Conservation (phyloP, 192 early-diverging fungal species). For the Podila epigama region DNA sequence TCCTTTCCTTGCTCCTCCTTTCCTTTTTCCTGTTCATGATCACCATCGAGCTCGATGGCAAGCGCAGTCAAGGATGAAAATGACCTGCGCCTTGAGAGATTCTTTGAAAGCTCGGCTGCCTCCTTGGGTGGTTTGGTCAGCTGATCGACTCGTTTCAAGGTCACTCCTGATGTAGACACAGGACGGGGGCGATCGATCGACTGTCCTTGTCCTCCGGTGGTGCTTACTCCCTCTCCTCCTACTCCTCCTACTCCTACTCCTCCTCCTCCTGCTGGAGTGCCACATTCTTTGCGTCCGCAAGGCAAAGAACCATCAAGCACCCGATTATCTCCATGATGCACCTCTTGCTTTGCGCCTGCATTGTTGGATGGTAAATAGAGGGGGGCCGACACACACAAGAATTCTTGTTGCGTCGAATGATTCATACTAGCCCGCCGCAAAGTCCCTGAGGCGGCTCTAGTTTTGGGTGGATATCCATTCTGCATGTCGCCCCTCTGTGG, state of each 20-base stretch:
- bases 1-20: background rate
- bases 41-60: constrained; percentile 28
- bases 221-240: too few relatives aligned
- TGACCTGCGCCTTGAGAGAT: constrained; percentile 11
- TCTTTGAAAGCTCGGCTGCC: constrained; percentile 1
- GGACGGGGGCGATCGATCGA: background rate
- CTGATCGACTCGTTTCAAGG: background rate
- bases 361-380: too few relatives aligned
- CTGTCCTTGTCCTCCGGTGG: too few relatives aligned
- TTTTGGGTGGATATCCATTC: background rate
- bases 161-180: background rate
- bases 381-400: too few relatives aligned
- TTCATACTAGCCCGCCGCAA: too few relatives aligned
- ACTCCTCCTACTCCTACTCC: too few relatives aligned
- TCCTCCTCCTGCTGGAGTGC: too few relatives aligned
- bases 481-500: background rate
- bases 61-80: constrained; percentile 33
- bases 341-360: too few relatives aligned
- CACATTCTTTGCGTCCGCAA: too few relatives aligned
- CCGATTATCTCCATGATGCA: background rate
- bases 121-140: constrained; percentile 10
- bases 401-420: too few relatives aligned
- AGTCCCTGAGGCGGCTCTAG: background rate
- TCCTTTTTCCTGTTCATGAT: background rate
- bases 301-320: background rate